phyloP scores from a whole-genome alignment of 805 yeast genomes.

The Maudiozyma barnettii region DNA sequence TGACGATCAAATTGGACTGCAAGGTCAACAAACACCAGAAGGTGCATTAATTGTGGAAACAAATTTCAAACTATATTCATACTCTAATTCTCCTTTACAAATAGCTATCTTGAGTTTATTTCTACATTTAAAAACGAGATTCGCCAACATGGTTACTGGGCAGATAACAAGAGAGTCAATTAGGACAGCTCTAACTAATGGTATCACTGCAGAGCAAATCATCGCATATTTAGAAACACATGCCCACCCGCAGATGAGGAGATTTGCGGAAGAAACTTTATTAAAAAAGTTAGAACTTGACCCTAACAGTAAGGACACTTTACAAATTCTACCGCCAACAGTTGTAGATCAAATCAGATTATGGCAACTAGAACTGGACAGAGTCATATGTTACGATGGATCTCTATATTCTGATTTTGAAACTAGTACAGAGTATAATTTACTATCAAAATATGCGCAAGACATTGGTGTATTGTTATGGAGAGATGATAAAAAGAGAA shows the following conservation, averaged over 20 bases:
- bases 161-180: constrained; percentile 88
- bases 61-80: constrained; percentile 85
- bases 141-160: constrained; percentile 88
- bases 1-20: constrained; percentile 21
- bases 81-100: constrained; percentile 88
- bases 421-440: constrained; percentile 64
- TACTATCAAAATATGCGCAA: constrained; percentile 64
- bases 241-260: constrained; percentile 87
- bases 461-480: constrained; percentile 90
- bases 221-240: constrained; percentile 81
- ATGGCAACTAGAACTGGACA: constrained; percentile 94
- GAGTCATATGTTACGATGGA: constrained; percentile 82
- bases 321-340: constrained; percentile 79
- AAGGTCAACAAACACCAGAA: constrained; percentile 19
- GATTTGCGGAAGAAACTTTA: constrained; percentile 57
- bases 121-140: constrained; percentile 76
- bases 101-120: constrained; percentile 85
- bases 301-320: constrained; percentile 37
- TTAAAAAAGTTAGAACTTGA: constrained; percentile 58
- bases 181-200: constrained; percentile 70
- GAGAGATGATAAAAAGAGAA: constrained; percentile 60
- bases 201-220: constrained; percentile 92
- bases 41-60: constrained; percentile 89
- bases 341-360: constrained; percentile 92
- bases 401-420: constrained; percentile 80